These are phyloP conservation scores for Beauveria scarabaeidicola DNA, from an alignment of 2,329 filamentous ascomycete species.

Conservation along the genomic window DNA sequence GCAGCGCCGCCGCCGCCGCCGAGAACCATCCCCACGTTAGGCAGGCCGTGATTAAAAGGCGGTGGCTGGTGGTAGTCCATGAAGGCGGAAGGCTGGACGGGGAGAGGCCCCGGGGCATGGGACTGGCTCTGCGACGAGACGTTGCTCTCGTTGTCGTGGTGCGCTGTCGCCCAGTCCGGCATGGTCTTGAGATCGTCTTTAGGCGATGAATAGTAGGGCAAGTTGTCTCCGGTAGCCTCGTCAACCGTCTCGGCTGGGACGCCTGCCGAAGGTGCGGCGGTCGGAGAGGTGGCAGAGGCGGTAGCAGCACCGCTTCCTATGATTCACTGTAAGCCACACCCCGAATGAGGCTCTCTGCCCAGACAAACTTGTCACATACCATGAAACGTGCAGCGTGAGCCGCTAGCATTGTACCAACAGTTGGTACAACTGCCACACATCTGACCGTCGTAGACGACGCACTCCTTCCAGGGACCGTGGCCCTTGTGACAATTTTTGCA, in stretches of 20 bases:
- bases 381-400: slow-evolving; percentile 51
- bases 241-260: neutral
- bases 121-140: neutral
- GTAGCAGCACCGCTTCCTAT: neutral
- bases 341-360: neutral
- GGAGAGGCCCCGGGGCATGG: neutral
- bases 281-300: neutral
- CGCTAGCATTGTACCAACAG: slow-evolving; percentile 56
- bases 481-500: slow-evolving; percentile 55
- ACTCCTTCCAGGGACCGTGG: slow-evolving; percentile 50
- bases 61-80: slow-evolving; percentile 16
- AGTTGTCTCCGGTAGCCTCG: neutral
- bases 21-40: slow-evolving; percentile 9
- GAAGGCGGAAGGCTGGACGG: neutral
- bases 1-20: slow-evolving; percentile 2
- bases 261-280: neutral
- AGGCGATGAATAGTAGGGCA: neutral
- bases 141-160: neutral
- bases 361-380: slow-evolving; percentile 27
- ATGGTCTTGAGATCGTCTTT: neutral
- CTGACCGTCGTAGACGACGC: slow-evolving; percentile 50
- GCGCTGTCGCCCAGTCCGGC: neutral
- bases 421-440: slow-evolving; percentile 56
- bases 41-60: slow-evolving; percentile 14
- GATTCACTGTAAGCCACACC: neutral